Percentiles rank a stretch among this genome's conserved stretches.
Evolutionary conservation across 164 flowering plant species (phyloP).

Genomic region (Umbilicus rupestris): DNA sequence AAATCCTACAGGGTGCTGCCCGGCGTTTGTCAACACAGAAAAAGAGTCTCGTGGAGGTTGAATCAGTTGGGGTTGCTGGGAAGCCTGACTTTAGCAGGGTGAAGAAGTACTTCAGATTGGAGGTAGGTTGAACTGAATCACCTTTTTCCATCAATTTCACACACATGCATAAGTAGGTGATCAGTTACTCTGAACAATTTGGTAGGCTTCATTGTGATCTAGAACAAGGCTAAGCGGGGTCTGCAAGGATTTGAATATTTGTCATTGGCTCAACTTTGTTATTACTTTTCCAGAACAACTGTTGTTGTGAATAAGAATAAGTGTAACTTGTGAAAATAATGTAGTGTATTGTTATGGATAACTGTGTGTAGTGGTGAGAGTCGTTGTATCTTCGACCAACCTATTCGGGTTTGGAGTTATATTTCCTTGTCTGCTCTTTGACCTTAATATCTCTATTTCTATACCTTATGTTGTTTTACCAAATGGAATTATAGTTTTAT

Average conservation of each 20-base stretch:
- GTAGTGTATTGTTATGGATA: not conserved
- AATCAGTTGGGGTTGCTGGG: constrained; percentile 75
- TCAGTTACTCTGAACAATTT: not conserved
- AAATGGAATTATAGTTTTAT: too few relatives aligned
- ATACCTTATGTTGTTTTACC: too few relatives aligned
- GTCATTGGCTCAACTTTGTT: too few relatives aligned
- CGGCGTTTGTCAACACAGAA: constrained; percentile 63
- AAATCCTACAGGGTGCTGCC: constrained; percentile 76
- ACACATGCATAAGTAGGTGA: too few relatives aligned
- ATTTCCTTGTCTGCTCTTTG: too few relatives aligned
- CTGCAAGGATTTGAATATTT: too few relatives aligned
- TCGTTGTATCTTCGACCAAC: not conserved
- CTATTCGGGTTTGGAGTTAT: too few relatives aligned
- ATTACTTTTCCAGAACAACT: not conserved
- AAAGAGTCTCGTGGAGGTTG: constrained; percentile 60
- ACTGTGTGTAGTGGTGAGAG: not conserved
- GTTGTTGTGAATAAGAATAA: not conserved
- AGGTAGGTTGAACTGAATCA: constrained; percentile 34
- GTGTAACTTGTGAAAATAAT: not conserved
- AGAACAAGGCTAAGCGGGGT: too few relatives aligned
- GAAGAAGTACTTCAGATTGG: constrained; percentile 70
- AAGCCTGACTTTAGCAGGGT: constrained; percentile 48
- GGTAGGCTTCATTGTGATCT: not conserved
- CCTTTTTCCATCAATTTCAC: not conserved
- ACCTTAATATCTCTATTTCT: too few relatives aligned